phyloP scores from a whole-genome alignment of 164 flowering plant genomes.

The Amborella trichopoda region DNA sequence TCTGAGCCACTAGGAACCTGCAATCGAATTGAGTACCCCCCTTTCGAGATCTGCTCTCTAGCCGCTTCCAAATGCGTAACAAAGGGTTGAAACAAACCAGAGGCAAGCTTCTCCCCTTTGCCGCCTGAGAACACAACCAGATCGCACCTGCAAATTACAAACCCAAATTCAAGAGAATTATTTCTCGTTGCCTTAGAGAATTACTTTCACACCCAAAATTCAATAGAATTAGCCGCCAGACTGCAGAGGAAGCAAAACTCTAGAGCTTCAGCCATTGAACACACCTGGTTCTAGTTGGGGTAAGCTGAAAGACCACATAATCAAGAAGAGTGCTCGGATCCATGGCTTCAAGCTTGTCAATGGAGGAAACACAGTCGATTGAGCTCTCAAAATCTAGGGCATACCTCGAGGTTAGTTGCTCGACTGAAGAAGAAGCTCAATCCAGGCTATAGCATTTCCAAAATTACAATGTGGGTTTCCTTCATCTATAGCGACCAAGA shows the following conservation, averaged over 20 bases:
- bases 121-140: conserved; percentile 52
- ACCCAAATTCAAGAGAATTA: background rate
- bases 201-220: background rate
- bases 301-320: conserved; percentile 70
- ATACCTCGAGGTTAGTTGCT: too few relatives aligned
- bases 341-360: too few relatives aligned
- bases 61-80: conserved; percentile 49
- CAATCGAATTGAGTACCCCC: conserved; percentile 77
- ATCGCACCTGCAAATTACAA: conserved; percentile 62
- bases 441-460: too few relatives aligned
- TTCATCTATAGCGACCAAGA: too few relatives aligned
- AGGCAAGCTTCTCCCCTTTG: conserved; percentile 59
- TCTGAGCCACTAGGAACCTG: conserved; percentile 8
- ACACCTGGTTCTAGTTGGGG: conserved; percentile 90
- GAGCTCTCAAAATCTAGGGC: too few relatives aligned
- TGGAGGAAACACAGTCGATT: too few relatives aligned
- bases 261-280: background rate
- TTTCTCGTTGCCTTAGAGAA: too few relatives aligned
- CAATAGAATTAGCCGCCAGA: background rate
- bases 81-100: conserved; percentile 72
- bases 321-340: conserved; percentile 32
- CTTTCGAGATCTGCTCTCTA: conserved; percentile 72
- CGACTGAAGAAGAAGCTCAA: too few relatives aligned
- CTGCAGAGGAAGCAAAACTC: background rate
- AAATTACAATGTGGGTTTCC: too few relatives aligned